Evolutionary conservation across 2,329 filamentous ascomycete species (phyloP).

Genomic region (Aspergillus sp.): DNA sequence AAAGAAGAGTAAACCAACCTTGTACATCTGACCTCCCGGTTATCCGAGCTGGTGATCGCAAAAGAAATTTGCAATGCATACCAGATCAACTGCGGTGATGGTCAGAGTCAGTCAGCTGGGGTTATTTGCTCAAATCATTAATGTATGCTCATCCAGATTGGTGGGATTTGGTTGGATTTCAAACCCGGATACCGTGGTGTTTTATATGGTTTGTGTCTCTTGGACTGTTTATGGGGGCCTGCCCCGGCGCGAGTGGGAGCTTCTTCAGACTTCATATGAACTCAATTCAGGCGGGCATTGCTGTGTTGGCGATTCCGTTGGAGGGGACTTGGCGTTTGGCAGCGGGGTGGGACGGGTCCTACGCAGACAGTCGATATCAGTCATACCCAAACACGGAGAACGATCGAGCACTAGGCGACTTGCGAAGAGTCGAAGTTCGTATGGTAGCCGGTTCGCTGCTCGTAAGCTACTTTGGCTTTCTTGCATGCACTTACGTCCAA

Average conservation of each 20-base stretch:
- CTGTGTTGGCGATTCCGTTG: slow-evolving; percentile 30
- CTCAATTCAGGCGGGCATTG: slow-evolving; percentile 35
- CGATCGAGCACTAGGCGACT: slow-evolving; percentile 20
- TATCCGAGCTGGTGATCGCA: slow-evolving; percentile 4
- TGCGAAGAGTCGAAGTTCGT: slow-evolving; percentile 24
- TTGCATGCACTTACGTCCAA: slow-evolving; percentile 46
- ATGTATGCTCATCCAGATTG: slow-evolving; percentile 18
- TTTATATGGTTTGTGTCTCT: slow-evolving; percentile 11
- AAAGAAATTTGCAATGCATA: neutral
- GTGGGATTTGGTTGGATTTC: neutral
- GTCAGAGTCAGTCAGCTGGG: slow-evolving; percentile 31
- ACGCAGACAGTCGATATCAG: slow-evolving; percentile 33
- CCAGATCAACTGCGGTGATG: slow-evolving; percentile 23
- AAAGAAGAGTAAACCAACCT: slow-evolving; percentile 39
- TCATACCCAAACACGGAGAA: slow-evolving; percentile 28
- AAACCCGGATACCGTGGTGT: slow-evolving; percentile 6
- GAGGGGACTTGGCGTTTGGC: slow-evolving; percentile 40
- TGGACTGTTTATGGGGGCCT: slow-evolving; percentile 29
- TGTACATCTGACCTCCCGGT: slow-evolving; percentile 27
- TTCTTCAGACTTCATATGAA: neutral
- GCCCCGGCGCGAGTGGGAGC: slow-evolving; percentile 29
- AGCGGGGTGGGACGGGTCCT: slow-evolving; percentile 33
- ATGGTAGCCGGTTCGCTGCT: slow-evolving; percentile 26
- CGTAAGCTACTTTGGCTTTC: slow-evolving; percentile 26
- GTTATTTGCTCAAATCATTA: slow-evolving; percentile 18